These are phyloP conservation scores for Podaxis pistillaris DNA, from an alignment of 768 basidiomycete genomes.

Conservation along the genomic window DNA sequence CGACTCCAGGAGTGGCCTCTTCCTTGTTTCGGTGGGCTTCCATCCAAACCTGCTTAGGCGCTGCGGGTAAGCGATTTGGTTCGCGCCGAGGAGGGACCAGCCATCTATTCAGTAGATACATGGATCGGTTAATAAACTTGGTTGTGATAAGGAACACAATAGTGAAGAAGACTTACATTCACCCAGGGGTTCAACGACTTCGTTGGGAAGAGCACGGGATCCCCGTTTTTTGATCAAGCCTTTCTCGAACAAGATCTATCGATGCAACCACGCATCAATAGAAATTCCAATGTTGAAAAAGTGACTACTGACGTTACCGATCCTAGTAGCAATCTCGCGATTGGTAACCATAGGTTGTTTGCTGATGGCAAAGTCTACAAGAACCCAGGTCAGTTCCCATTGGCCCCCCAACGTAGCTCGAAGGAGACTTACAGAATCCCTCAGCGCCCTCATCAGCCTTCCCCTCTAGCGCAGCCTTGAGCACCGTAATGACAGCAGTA, in stretches of 20 bases:
- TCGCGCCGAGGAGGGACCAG: slow-evolving; percentile 41
- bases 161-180: slow-evolving; percentile 29
- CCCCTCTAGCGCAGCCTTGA: slow-evolving; percentile 39
- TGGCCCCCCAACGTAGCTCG: background rate
- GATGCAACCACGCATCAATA: background rate
- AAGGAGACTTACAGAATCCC: slow-evolving; percentile 35
- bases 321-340: slow-evolving; percentile 28
- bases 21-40: slow-evolving; percentile 28
- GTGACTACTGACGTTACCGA: slow-evolving; percentile 33
- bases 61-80: slow-evolving; percentile 31
- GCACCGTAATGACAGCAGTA: slow-evolving; percentile 29
- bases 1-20: slow-evolving; percentile 21
- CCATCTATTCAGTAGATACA: slow-evolving; percentile 25
- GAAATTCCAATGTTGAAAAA: background rate
- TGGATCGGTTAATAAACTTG: background rate
- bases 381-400: slow-evolving; percentile 8
- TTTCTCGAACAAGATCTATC: slow-evolving; percentile 31
- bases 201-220: slow-evolving; percentile 29
- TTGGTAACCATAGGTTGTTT: slow-evolving; percentile 28
- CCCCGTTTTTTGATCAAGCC: slow-evolving; percentile 32
- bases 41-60: slow-evolving; percentile 39
- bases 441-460: slow-evolving; percentile 39
- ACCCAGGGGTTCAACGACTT: slow-evolving; percentile 34
- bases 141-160: background rate
- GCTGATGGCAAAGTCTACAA: slow-evolving; percentile 33